A percentile compares a stretch with the other conserved stretches of the same genome.
Evolutionary conservation across 78 protist genomes (phyloP).

Genomic region (Dictyostelium firmibasis): DNA sequence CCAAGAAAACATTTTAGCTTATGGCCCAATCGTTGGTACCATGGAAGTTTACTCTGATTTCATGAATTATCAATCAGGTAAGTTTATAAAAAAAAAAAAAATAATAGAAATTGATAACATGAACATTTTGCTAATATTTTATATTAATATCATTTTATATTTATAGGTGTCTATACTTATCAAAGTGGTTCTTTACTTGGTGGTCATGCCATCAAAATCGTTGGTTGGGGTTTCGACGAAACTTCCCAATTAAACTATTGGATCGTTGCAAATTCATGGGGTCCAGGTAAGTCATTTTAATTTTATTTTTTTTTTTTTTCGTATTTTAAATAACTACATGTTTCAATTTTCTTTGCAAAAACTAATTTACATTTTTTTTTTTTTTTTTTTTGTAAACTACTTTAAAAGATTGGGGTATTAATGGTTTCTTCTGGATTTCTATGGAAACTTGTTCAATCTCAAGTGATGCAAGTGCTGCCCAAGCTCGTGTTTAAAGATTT

Average conservation of each 20-base stretch:
- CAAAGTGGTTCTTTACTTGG: constrained; percentile 26
- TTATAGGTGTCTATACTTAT: constrained; percentile 74
- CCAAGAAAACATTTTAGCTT: background rate
- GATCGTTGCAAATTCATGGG: constrained; percentile 55
- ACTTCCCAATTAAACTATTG: constrained; percentile 49
- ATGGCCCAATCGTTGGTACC: constrained; percentile 75
- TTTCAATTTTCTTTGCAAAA: too few species aligned
- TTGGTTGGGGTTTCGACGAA: constrained; percentile 68
- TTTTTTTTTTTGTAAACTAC: too few species aligned
- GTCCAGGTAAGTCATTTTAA: background rate
- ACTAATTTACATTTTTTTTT: too few species aligned
- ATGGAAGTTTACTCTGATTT: constrained; percentile 61
- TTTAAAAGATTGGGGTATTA: too few species aligned
- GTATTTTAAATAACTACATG: too few species aligned
- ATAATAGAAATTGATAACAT: too few species aligned
- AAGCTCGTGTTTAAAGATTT: background rate
- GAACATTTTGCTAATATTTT: too few species aligned
- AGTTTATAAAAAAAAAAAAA: background rate
- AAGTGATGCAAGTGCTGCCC: constrained; percentile 28
- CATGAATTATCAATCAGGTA: background rate
- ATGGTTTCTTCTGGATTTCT: constrained; percentile 47
- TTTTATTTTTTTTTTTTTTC: background rate
- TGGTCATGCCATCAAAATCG: constrained; percentile 75
- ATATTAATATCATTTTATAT: too few species aligned
- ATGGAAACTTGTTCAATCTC: background rate